Percentiles rank a stretch among this genome's conserved stretches.
Conservation (phyloP, 306 rosid species). For the Delonix regia region DNA sequence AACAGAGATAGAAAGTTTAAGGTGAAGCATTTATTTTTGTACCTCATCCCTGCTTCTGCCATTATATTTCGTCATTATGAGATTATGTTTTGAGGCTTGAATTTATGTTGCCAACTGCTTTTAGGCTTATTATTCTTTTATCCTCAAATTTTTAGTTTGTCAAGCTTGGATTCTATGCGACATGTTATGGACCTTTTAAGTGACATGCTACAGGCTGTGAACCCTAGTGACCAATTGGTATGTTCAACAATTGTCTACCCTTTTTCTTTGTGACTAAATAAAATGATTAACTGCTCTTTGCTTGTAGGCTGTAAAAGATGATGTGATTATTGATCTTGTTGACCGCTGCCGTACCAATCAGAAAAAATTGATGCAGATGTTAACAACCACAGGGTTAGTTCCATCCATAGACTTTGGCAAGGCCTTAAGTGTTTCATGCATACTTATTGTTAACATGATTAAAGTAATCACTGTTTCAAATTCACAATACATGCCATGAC, state of each 20-base stretch:
- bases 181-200: slow-evolving; percentile 82
- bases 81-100: slow-evolving; percentile 13
- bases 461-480: neutral
- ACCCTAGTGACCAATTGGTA: slow-evolving; percentile 77
- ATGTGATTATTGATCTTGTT: slow-evolving; percentile 86
- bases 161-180: slow-evolving; percentile 87
- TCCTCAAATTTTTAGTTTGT: slow-evolving; percentile 51
- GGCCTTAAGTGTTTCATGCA: slow-evolving; percentile 10
- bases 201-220: slow-evolving; percentile 94
- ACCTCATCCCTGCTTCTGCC: slow-evolving; percentile 22
- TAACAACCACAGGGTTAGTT: slow-evolving; percentile 93
- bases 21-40: slow-evolving; percentile 48
- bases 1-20: slow-evolving; percentile 79
- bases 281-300: slow-evolving; percentile 27
- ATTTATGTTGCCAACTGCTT: neutral
- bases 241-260: slow-evolving; percentile 33
- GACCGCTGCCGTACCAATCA: slow-evolving; percentile 85
- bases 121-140: slow-evolving; percentile 21
- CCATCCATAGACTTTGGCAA: neutral
- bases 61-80: slow-evolving; percentile 1
- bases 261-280: slow-evolving; percentile 23
- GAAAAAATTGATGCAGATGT: slow-evolving; percentile 95
- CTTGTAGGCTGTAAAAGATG: slow-evolving; percentile 83
- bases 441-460: neutral
- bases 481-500: neutral